Evolutionary conservation across 2,329 filamentous ascomycete genomes (phyloP).

Genomic region (Immersiporthe knoxdaviesiana): DNA sequence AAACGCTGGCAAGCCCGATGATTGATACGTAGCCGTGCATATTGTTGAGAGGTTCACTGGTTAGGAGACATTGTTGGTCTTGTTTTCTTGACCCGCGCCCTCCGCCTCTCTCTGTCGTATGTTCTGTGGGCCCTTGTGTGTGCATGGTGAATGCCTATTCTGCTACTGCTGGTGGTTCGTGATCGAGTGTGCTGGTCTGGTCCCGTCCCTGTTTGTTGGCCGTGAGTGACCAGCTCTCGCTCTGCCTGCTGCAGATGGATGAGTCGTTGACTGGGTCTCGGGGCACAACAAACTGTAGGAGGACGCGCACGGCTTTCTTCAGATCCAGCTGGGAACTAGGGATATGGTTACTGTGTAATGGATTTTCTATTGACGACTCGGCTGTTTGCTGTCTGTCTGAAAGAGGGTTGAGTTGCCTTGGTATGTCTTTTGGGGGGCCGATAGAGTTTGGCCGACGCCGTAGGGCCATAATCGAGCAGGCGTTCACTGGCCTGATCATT

Average conservation of each 20-base stretch:
- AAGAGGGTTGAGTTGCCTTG: background rate
- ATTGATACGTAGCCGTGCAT: constrained; percentile 9
- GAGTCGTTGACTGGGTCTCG: background rate
- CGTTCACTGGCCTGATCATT: background rate
- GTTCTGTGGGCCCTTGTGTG: background rate
- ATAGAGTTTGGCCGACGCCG: background rate
- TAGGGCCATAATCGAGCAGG: background rate
- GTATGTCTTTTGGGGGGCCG: background rate
- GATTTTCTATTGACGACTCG: background rate
- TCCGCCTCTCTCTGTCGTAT: background rate
- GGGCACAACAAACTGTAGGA: background rate
- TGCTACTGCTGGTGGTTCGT: background rate
- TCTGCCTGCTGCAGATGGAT: background rate
- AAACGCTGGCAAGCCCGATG: background rate
- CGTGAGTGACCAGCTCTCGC: background rate
- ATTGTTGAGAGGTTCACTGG: background rate
- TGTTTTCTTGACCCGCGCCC: background rate
- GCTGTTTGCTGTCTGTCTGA: background rate
- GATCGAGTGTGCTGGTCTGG: background rate
- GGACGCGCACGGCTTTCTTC: background rate
- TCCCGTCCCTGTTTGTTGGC: background rate
- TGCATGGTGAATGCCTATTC: background rate
- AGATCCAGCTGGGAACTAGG: background rate
- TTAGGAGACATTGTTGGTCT: background rate
- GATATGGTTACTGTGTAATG: background rate